These are phyloP conservation scores for Rhodocollybia butyracea DNA, from an alignment of 768 basidiomycete species.

Conservation along the genomic window DNA sequence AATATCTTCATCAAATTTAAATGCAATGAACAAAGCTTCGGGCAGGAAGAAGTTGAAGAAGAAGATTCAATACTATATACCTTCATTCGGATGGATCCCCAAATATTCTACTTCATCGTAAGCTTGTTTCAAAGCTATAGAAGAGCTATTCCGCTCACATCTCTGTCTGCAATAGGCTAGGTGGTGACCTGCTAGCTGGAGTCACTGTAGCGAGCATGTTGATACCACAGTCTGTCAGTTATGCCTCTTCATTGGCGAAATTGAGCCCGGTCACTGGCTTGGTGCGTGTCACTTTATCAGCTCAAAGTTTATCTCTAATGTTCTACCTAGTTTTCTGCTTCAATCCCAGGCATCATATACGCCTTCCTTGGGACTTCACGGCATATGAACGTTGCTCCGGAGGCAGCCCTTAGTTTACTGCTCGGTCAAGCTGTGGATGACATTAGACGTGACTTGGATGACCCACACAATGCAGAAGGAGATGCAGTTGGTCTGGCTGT, in stretches of 20 bases:
- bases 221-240: constrained; percentile 87
- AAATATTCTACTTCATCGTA: constrained; percentile 67
- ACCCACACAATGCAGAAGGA: constrained; percentile 37
- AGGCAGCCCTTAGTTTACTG: constrained; percentile 83
- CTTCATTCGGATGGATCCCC: constrained; percentile 77
- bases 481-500: constrained; percentile 63
- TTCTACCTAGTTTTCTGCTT: constrained; percentile 64
- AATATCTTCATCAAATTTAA: neutral
- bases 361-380: constrained; percentile 85
- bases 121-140: constrained; percentile 21
- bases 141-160: neutral
- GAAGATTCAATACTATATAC: constrained; percentile 70
- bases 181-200: constrained; percentile 75
- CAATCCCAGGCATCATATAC: constrained; percentile 86
- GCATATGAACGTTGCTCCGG: constrained; percentile 82
- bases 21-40: neutral
- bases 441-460: constrained; percentile 47
- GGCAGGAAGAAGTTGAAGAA: constrained; percentile 23
- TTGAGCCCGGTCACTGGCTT: constrained; percentile 83
- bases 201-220: constrained; percentile 82
- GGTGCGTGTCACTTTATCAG: constrained; percentile 38
- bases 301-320: neutral
- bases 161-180: constrained; percentile 23
- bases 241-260: constrained; percentile 84
- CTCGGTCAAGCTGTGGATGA: constrained; percentile 85